A percentile compares a stretch with the other conserved stretches of the same genome.
These are phyloP conservation scores for Cocos nucifera DNA, from an alignment of 176 grass and related monocot genomes.

Conservation along the genomic window DNA sequence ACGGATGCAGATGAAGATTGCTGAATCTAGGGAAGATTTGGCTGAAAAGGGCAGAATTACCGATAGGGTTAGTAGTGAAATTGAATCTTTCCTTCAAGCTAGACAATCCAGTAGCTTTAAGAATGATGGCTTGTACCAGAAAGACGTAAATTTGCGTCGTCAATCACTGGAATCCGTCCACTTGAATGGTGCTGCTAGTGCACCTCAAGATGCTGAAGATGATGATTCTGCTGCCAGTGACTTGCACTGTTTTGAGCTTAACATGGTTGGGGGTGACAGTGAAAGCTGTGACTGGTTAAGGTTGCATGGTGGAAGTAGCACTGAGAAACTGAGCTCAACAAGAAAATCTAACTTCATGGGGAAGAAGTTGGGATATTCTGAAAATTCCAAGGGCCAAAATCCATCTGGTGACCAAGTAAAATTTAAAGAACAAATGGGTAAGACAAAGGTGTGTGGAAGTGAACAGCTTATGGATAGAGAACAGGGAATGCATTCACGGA, in stretches of 20 bases:
- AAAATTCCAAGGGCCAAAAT: slow-evolving; percentile 17
- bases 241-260: slow-evolving; percentile 87
- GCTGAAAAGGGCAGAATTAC: slow-evolving; percentile 39
- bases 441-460: slow-evolving; percentile 18
- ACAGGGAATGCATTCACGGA: slow-evolving; percentile 15
- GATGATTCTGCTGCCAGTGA: slow-evolving; percentile 74
- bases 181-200: slow-evolving; percentile 76
- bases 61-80: slow-evolving; percentile 65
- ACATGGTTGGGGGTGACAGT: slow-evolving; percentile 33
- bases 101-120: slow-evolving; percentile 26
- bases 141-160: slow-evolving; percentile 44
- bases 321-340: slow-evolving; percentile 34
- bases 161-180: slow-evolving; percentile 85
- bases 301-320: slow-evolving; percentile 19
- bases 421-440: slow-evolving; percentile 14
- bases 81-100: slow-evolving; percentile 55
- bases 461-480: slow-evolving; percentile 22
- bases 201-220: slow-evolving; percentile 70
- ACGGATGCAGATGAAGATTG: slow-evolving; percentile 78
- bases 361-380: slow-evolving; percentile 43
- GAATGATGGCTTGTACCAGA: slow-evolving; percentile 21
- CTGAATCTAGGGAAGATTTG: slow-evolving; percentile 36
- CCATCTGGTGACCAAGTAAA: slow-evolving; percentile 21
- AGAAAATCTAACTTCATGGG: slow-evolving; percentile 13
- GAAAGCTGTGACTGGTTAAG: slow-evolving; percentile 24